Evolutionary conservation across 1,139 yeast species (phyloP), one percentile per base, ranked within the genome.

Genomic region (Yamadazyma siamensis): DNA sequence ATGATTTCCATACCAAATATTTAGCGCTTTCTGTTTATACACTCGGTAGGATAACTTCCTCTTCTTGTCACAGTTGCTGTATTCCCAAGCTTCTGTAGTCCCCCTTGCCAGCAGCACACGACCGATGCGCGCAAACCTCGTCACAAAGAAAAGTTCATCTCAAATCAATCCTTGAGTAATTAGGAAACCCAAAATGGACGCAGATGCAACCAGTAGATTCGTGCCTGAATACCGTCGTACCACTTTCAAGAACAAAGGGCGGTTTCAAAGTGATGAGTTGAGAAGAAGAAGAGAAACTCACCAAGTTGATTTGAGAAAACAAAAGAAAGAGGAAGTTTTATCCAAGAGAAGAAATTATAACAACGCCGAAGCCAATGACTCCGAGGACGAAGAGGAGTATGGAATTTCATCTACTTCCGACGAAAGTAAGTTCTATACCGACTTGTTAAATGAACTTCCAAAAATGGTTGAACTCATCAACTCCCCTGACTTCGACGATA

Each of bases 181-280:
- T 18, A 8, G 27, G 26, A 21, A 26, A n/a, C 19, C 8, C 18
- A 26, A n/a, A 15, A 84, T 84, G 94, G 89, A 82, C 54, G 65
- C 85, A 31, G 91, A 86, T 50, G 74, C 91, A 30, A 79, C 94
- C 35, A 73, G 75, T 49, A 81, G 91, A 65, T 91, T 86, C 61
- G 86, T 91, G 38, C 97, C 98, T 29, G 98, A 91, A 61, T 94
- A 91, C 61, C 87, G 98, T 63, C 87, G 96, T 63, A 88, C 97
- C 30, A 87, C 84, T 56, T 91, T 86, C 69, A 91, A 94, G 60
- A 91, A 91, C 70, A 86, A 89, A 58, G 89, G 94, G 42, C 79
- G 95, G 55, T 94, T 94, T 59, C 85, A 85, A 54, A 87, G 89
- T 40, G 98, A 91, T 59, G 98, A 91, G 67, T 78, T 91, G 49